Evolutionary conservation across 2,329 filamentous ascomycete genomes (phyloP).

Genomic region (Sporothrix pseudoabietina): DNA sequence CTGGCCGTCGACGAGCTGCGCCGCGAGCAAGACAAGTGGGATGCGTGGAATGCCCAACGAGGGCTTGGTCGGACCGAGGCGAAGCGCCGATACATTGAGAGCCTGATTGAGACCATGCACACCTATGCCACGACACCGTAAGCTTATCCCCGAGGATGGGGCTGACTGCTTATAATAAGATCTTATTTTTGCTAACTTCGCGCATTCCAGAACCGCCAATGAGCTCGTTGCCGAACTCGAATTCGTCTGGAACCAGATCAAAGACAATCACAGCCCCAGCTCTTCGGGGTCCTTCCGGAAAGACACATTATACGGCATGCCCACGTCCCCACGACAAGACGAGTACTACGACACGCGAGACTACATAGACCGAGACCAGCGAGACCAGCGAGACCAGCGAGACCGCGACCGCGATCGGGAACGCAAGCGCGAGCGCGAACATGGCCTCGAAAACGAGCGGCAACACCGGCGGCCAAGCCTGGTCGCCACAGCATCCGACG

Average conservation of each 20-base stretch:
- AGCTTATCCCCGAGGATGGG: conserved; percentile 40
- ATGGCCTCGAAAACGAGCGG: neutral
- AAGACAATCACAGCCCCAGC: conserved; percentile 70
- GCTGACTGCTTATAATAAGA: neutral
- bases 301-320: conserved; percentile 39
- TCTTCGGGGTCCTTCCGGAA: conserved; percentile 62
- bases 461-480: conserved; percentile 27
- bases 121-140: conserved; percentile 84
- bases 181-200: neutral
- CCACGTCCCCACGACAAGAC: conserved; percentile 26
- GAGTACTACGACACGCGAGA: conserved; percentile 30
- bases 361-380: conserved; percentile 2
- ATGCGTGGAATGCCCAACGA: conserved; percentile 90
- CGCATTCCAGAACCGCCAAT: conserved; percentile 64
- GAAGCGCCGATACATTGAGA: conserved; percentile 90
- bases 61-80: conserved; percentile 85
- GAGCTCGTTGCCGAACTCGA: conserved; percentile 94
- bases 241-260: conserved; percentile 98
- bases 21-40: conserved; percentile 73
- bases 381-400: neutral
- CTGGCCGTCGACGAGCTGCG: conserved; percentile 57
- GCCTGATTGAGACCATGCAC: conserved; percentile 95
- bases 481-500: conserved; percentile 23
- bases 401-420: neutral
- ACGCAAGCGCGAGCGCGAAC: conserved; percentile 13